phyloP scores from a whole-genome alignment of 2,329 filamentous ascomycete species.

The Ceratocystis huliohia region DNA sequence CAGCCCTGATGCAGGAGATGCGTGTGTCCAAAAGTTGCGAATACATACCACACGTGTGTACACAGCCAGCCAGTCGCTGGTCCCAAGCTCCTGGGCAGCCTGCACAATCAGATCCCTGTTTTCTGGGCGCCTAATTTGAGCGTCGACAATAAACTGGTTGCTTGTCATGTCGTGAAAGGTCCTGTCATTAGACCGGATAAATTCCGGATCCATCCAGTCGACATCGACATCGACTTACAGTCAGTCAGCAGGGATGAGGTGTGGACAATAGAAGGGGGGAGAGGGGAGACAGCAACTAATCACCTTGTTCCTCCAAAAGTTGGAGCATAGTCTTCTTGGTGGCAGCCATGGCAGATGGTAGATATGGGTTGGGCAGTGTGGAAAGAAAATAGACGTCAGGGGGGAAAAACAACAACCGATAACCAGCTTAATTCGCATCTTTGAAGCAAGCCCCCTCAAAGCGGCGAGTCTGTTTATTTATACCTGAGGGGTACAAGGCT shows the following conservation, averaged over 20 bases:
- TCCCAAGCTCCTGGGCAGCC: conserved; percentile 33
- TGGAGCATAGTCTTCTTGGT: background rate
- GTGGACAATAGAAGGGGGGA: background rate
- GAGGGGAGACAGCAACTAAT: background rate
- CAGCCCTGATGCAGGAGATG: background rate
- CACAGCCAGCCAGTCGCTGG: conserved; percentile 36
- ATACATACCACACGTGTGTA: conserved; percentile 33
- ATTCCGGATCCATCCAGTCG: conserved; percentile 40
- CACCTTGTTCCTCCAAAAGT: conserved; percentile 6
- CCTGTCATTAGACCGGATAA: conserved; percentile 34
- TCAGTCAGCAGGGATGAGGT: background rate
- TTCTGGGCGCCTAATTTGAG: conserved; percentile 33
- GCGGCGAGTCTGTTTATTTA: background rate
- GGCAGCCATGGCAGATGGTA: background rate
- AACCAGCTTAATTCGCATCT: background rate
- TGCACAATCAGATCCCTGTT: conserved; percentile 34
- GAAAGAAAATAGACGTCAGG: background rate
- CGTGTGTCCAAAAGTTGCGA: background rate
- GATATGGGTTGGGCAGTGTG: background rate
- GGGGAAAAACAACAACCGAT: background rate
- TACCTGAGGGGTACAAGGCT: background rate
- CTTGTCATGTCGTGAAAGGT: conserved; percentile 38
- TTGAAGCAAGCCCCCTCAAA: background rate
- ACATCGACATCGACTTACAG: conserved; percentile 37
- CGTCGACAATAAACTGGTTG: conserved; percentile 38